Base-by-base conservation (phyloP, 1,284 basidiomycete genomes). In the Irpex sp. region DNA sequence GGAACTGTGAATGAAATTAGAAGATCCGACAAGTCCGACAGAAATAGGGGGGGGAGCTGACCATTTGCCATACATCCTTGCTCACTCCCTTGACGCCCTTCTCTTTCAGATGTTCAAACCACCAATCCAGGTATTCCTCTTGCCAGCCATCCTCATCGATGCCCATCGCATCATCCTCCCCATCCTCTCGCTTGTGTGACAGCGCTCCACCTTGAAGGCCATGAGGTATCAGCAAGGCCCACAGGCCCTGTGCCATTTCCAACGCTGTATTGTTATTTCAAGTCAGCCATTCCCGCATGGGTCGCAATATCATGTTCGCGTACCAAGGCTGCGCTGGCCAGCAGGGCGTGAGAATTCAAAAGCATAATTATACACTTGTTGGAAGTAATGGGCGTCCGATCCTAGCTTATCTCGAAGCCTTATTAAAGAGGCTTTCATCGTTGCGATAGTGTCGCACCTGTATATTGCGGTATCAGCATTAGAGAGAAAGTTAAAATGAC, bases 61-160 rank as follows among this genome's bases (percentile, higher is more conserved):
- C 93, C 85, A 97, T 92, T 59, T 82, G 79, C 96, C 96, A 98
- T 1, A 94, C 95, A 78, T 98, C 96, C 77, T 93, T 95, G 76
- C 92, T 95, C 43, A 98, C 83, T 3, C 94, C 94, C 74, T 92
- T 93, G 8, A 82, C 82, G 8, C 87, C 89, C 69, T 85, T 88
- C 70, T 85, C 79, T 49, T 77, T 80, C 68, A 96, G 74, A 74
- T 92, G 98, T 46, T 91, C 88, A 69, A 93, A 87, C 96, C 96
- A 98, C 81, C 87, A 83, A 13, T 87, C 77, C 17, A 87, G 87
- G 71, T 95, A 87, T 61, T 83, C 78, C 37, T 80, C 74, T 56
- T 83, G 81, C 85, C 94, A 96, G 7, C 86, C 87, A 26, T 82
- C 82, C 60, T 79, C 77, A 39, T 69, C 68, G 13, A 39, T 71